A percentile compares a stretch with the other conserved stretches of the same genome.
Evolutionary conservation across 495 filamentous ascomycete genomes (phyloP).

Genomic region (Aspergillus campestris): DNA sequence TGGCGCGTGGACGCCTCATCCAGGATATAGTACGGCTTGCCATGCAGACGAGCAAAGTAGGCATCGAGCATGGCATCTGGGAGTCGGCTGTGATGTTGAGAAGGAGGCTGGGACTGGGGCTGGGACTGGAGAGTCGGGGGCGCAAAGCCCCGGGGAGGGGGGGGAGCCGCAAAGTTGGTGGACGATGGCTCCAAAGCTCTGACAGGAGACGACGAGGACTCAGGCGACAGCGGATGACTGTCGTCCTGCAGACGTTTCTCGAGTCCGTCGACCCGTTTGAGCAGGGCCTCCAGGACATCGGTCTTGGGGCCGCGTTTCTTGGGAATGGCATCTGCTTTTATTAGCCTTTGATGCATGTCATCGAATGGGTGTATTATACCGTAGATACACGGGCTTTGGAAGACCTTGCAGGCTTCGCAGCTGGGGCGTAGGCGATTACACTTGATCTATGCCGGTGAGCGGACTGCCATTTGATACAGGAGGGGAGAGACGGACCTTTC

Average conservation of each 20-base stretch:
- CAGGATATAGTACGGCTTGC: conserved; percentile 68
- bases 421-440: conserved; percentile 77
- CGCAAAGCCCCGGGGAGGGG: conserved; percentile 10
- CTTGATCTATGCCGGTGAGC: conserved; percentile 55
- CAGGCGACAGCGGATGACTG: conserved; percentile 43
- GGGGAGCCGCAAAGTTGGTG: neutral
- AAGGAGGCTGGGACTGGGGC: conserved; percentile 19
- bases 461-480: neutral
- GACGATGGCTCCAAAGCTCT: conserved; percentile 11
- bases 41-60: conserved; percentile 69
- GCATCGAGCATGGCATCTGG: conserved; percentile 60
- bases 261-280: conserved; percentile 76
- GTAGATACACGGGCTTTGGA: conserved; percentile 81
- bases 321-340: conserved; percentile 64
- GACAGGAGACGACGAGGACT: conserved; percentile 25
- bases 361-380: conserved; percentile 42
- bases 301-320: conserved; percentile 87
- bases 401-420: conserved; percentile 82
- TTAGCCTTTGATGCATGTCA: neutral
- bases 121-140: conserved; percentile 4
- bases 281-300: conserved; percentile 73
- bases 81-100: conserved; percentile 23
- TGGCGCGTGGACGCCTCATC: conserved; percentile 65
- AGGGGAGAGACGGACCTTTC: conserved; percentile 49
- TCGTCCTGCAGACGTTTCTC: conserved; percentile 70